Percentiles rank a stretch among this genome's conserved stretches.
Conservation (phyloP, 2,329 filamentous ascomycete genomes). For the Colletotrichum scovillei region DNA sequence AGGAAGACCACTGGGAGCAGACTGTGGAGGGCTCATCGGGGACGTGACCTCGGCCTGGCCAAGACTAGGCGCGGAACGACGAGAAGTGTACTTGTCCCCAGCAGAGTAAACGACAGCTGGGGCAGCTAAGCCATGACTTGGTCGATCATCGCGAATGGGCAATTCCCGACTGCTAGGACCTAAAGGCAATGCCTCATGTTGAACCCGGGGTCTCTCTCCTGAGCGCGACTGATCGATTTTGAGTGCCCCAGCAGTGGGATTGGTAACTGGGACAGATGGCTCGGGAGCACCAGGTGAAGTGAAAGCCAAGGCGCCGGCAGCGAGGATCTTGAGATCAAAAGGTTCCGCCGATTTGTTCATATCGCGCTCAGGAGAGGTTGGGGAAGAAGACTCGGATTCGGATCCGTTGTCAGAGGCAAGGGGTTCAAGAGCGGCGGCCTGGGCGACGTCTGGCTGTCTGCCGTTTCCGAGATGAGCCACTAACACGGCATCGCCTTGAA, state of each 20-base stretch:
- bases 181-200: not conserved
- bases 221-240: conserved; percentile 6
- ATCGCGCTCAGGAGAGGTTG: conserved; percentile 29
- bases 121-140: conserved; percentile 15
- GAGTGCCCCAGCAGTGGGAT: conserved; percentile 34
- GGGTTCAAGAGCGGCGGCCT: conserved; percentile 63
- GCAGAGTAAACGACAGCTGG: conserved; percentile 26
- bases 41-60: conserved; percentile 21
- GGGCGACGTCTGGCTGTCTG: conserved; percentile 73
- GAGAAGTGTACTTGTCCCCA: conserved; percentile 20
- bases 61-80: not conserved
- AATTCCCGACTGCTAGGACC: conserved; percentile 43
- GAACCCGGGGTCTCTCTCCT: not conserved
- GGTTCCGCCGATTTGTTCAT: conserved; percentile 19
- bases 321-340: conserved; percentile 45
- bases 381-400: conserved; percentile 32
- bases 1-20: conserved; percentile 45
- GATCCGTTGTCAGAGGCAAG: conserved; percentile 51
- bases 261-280: conserved; percentile 29
- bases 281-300: conserved; percentile 29
- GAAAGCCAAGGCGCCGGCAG: conserved; percentile 45
- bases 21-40: conserved; percentile 27
- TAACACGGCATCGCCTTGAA: conserved; percentile 74
- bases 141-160: conserved; percentile 48
- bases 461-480: conserved; percentile 72